phyloP scores from a whole-genome alignment of 2,329 filamentous ascomycete species.

The Domatiomyces globalis region DNA sequence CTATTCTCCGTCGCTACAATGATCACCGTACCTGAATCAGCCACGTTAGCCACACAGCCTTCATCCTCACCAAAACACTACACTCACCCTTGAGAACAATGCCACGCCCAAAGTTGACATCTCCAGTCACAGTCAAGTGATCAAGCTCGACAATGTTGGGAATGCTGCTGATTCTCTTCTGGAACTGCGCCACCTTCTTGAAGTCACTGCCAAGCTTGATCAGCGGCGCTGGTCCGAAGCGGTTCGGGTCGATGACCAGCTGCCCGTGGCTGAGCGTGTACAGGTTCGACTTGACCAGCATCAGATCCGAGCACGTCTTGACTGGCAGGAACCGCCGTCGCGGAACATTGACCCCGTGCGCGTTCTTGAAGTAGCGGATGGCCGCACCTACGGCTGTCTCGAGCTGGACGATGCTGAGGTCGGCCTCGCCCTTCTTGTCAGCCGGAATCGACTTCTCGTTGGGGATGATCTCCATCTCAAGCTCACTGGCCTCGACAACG shows the following conservation, averaged over 20 bases:
- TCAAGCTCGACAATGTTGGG: constrained; percentile 38
- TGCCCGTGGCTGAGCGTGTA: constrained; percentile 98
- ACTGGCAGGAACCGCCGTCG: constrained; percentile 96
- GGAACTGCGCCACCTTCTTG: constrained; percentile 89
- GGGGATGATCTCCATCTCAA: constrained; percentile 98
- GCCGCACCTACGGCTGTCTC: constrained; percentile 97
- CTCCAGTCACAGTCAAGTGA: constrained; percentile 93
- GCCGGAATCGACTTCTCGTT: constrained; percentile 98
- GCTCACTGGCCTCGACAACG: constrained; percentile 94
- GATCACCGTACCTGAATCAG: constrained; percentile 58
- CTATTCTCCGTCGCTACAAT: constrained; percentile 96
- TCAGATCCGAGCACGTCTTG: constrained; percentile 98
- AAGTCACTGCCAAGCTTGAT: constrained; percentile 99
- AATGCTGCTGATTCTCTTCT: constrained; percentile 38
- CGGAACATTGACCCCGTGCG: constrained; percentile 96
- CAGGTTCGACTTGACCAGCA: constrained; percentile 98
- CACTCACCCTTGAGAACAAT: constrained; percentile 73
- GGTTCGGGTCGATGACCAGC: constrained; percentile 88
- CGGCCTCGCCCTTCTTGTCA: constrained; percentile 99
- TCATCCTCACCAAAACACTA: background rate
- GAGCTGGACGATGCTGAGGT: constrained; percentile 92
- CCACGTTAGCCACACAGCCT: constrained; percentile 2
- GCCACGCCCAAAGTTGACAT: constrained; percentile 88
- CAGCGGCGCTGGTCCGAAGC: constrained; percentile 88
- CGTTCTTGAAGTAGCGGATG: constrained; percentile 97